Percentiles rank a stretch among this genome's conserved stretches.
Conservation (phyloP, 169 alveolate genomes). For the Plasmodium relictum region DNA sequence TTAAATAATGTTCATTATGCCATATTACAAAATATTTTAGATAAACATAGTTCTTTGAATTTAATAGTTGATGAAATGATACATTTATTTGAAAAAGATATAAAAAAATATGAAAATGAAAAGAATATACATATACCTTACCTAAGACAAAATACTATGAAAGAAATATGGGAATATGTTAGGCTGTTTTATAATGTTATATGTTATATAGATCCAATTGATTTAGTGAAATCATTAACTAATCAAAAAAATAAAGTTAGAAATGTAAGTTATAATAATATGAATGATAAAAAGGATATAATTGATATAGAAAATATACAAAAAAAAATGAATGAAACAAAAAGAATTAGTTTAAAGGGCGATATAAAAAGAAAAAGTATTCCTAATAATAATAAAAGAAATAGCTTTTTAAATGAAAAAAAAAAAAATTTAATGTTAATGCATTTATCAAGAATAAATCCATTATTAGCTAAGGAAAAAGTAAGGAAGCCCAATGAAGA, state of each 20-base stretch:
- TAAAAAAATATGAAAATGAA: constrained; percentile 66
- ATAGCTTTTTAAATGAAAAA: constrained; percentile 18
- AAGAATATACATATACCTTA: constrained; percentile 61
- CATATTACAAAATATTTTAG: constrained; percentile 33
- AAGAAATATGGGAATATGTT: constrained; percentile 67
- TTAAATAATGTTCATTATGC: constrained; percentile 51
- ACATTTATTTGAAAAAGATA: constrained; percentile 42
- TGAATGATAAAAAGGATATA: not conserved
- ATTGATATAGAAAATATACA: not conserved
- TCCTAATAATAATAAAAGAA: not conserved
- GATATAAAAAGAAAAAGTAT: not conserved
- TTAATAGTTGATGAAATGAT: constrained; percentile 61
- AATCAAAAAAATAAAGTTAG: constrained; percentile 8
- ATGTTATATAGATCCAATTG: constrained; percentile 73
- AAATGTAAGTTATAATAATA: not conserved
- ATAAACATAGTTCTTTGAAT: constrained; percentile 35
- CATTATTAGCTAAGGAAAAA: constrained; percentile 44
- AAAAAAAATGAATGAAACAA: not conserved
- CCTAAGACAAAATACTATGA: constrained; percentile 51
- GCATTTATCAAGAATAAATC: constrained; percentile 68
- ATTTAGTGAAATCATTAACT: constrained; percentile 49
- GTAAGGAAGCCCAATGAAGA: constrained; percentile 75
- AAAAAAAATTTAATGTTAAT: constrained; percentile 47
- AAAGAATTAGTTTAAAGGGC: not conserved
- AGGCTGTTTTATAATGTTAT: constrained; percentile 54